Percentiles rank a stretch among this genome's conserved stretches.
Conservation (phyloP, 768 basidiomycete genomes). For the Tylopilus sp. region DNA sequence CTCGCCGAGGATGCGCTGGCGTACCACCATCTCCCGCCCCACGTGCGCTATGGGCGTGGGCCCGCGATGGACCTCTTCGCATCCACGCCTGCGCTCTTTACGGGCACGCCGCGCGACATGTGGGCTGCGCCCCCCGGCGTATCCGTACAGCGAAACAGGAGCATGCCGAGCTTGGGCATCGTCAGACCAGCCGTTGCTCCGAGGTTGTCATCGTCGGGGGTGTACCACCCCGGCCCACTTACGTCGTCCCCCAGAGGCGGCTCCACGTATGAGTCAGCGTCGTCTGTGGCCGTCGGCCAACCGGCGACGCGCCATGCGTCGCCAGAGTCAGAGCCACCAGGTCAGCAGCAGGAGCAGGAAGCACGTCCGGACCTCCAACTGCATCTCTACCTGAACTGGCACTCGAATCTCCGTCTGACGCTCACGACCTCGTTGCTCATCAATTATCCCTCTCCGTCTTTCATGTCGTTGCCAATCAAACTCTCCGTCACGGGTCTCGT, state of each 20-base stretch:
- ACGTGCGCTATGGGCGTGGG: conserved; percentile 62
- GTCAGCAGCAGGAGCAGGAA: conserved; percentile 28
- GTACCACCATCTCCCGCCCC: conserved; percentile 70
- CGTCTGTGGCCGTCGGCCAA: conserved; percentile 16
- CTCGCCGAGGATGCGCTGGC: conserved; percentile 50
- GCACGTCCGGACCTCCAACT: conserved; percentile 72
- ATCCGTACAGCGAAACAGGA: conserved; percentile 22
- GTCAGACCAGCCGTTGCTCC: conserved; percentile 31
- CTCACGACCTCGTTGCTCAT: conserved; percentile 91
- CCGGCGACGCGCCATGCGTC: conserved; percentile 15
- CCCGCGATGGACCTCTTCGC: conserved; percentile 57
- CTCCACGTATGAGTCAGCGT: conserved; percentile 10
- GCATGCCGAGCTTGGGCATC: conserved; percentile 38
- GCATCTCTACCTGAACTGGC: conserved; percentile 82
- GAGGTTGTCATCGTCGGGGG: conserved; percentile 16
- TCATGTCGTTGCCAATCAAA: conserved; percentile 96
- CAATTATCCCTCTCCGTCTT: conserved; percentile 93
- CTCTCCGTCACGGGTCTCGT: conserved; percentile 88
- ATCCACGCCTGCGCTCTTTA: conserved; percentile 46
- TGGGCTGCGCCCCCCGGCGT: conserved; percentile 38
- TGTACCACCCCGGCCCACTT: conserved; percentile 25
- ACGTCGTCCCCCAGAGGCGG: conserved; percentile 24
- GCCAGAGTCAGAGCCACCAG: conserved; percentile 11
- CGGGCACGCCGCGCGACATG: conserved; percentile 38
- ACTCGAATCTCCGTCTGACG: conserved; percentile 83